Percentiles rank a stretch among this genome's conserved stretches.
Conservation (phyloP, 2,329 filamentous ascomycete genomes). For the Penicillium hesseltinei region DNA sequence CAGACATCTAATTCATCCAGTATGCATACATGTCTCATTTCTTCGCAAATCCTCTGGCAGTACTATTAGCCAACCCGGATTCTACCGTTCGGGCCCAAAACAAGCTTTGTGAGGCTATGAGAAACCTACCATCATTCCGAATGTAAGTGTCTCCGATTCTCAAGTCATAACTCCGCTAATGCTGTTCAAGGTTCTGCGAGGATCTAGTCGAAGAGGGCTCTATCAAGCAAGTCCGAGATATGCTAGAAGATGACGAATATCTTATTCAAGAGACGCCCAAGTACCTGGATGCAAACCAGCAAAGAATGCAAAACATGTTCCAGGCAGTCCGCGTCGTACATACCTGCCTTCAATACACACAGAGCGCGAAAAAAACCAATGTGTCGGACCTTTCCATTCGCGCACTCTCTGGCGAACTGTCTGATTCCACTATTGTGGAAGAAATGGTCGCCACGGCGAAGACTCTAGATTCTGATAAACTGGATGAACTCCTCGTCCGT, state of each 20-base stretch:
- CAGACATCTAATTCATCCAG: slow-evolving; percentile 35
- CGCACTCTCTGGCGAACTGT: slow-evolving; percentile 53
- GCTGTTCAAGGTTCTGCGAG: slow-evolving; percentile 39
- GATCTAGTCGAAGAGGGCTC: slow-evolving; percentile 40
- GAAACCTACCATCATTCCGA: slow-evolving; percentile 58
- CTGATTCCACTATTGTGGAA: slow-evolving; percentile 50
- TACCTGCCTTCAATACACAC: slow-evolving; percentile 28
- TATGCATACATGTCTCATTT: slow-evolving; percentile 65
- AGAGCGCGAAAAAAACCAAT: slow-evolving; percentile 30
- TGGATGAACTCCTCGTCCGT: slow-evolving; percentile 42
- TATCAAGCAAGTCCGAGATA: slow-evolving; percentile 36
- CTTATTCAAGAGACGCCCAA: slow-evolving; percentile 46
- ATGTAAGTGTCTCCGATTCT: slow-evolving; percentile 29
- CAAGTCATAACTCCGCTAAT: slow-evolving; percentile 14
- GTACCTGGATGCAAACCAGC: slow-evolving; percentile 41
- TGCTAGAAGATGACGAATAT: slow-evolving; percentile 52
- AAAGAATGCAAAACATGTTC: slow-evolving; percentile 40
- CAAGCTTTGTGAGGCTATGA: slow-evolving; percentile 54
- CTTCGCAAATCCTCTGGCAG: slow-evolving; percentile 58
- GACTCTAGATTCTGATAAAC: slow-evolving; percentile 52
- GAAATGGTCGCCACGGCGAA: slow-evolving; percentile 54
- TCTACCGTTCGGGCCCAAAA: slow-evolving; percentile 29
- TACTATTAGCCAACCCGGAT: slow-evolving; percentile 44
- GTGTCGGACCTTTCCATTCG: slow-evolving; percentile 40
- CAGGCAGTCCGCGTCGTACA: slow-evolving; percentile 31